Evolutionary conservation across 177 flowering plant species (phyloP), one percentile per base, ranked within the genome.

Genomic region (Telopea speciosissima): DNA sequence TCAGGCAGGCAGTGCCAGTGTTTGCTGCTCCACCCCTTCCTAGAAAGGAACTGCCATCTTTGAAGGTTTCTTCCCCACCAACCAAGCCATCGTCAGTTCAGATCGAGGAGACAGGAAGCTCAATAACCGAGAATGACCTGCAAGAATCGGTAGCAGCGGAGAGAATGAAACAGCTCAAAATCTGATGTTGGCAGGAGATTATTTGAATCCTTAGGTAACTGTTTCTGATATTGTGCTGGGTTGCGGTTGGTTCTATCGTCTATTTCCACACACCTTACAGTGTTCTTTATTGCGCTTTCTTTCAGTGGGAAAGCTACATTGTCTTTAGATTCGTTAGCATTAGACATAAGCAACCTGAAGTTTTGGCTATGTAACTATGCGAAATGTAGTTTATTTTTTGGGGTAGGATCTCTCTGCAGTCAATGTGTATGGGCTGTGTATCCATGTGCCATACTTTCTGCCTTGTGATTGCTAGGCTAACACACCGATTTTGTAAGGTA

Each of bases 1-100:
- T 78, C 11, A 78, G 85, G 68, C 76, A 78, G 21, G 79, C 71
- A 24, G 81, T 80, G 74, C 85, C 80, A 8, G 83, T 68, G 24
- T 82, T 76, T 70, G 23, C 61, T n/a, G 24, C 24, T 58, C 23
- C 61, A 19, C 61, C 22, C 5, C 22, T 58, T 58, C n/a, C 8
- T 3, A n/a, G 0, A n/a, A 19, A 58, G 23, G 24, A 58, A 58
- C 61, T 8, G n/a, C 61, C 61, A 58, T 21, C 23, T 58, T 58
- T n/a, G 9, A 58, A 17, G 61, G 61, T 16, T 58, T 8, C 61
- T 19, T 19, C 61, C 24, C 3, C 6, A 1, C 61, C 61, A 19
- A n/a, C 7, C 61, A 19, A 1, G 6, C 31, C 31, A 28, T n/a
- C 61, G n/a, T 58, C 61, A 58, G 61, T n/a, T 16, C 6, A 21